Percentiles rank a stretch among this genome's conserved stretches.
Evolutionary conservation across 129 eudicot species (phyloP).

Genomic region (Chrysanthemum lavandulifolium): DNA sequence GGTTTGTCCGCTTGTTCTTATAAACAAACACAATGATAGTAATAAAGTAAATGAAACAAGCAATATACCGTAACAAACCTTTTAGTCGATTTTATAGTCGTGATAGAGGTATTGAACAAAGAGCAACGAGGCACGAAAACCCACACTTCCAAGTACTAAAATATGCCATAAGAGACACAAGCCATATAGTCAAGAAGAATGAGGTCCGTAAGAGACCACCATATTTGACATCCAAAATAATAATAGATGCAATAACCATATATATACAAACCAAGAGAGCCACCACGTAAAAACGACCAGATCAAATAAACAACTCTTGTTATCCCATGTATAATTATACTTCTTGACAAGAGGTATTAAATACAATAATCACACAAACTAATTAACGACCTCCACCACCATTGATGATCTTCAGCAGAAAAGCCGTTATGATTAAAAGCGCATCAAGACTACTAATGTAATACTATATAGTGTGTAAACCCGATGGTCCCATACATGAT

Average conservation of each 20-base stretch:
- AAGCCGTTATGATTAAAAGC: constrained; percentile 44
- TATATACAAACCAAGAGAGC: no score
- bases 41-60: no score
- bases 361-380: no score
- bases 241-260: no score
- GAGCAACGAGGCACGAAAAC: constrained; percentile 21
- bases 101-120: constrained; percentile 5
- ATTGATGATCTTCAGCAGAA: constrained; percentile 58
- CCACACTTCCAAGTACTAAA: constrained; percentile 14
- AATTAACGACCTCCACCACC: constrained; percentile 61
- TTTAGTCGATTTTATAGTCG: constrained; percentile 5
- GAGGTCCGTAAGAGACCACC: not conserved
- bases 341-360: not conserved
- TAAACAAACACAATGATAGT: no score
- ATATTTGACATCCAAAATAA: not conserved
- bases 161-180: constrained; percentile 6
- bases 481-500: constrained; percentile 49
- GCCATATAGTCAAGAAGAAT: constrained; percentile 15
- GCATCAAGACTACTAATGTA: constrained; percentile 35
- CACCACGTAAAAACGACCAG: constrained; percentile 1
- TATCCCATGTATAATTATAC: no score
- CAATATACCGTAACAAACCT: no score
- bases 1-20: no score
- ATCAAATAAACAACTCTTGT: not conserved
- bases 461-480: constrained; percentile 47